phyloP scores from a whole-genome alignment of 441 rosid species.

The Adansonia madagascariensis region DNA sequence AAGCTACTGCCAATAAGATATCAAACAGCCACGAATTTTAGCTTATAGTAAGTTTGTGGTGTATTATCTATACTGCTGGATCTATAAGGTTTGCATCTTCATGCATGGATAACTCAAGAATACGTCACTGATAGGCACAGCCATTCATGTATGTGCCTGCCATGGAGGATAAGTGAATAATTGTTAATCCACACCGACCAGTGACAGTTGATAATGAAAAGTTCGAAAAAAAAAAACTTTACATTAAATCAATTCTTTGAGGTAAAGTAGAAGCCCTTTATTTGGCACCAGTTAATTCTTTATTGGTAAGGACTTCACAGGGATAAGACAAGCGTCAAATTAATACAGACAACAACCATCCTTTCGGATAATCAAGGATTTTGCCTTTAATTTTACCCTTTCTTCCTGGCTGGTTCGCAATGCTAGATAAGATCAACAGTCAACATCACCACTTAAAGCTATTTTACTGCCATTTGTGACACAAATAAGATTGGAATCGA shows the following conservation, averaged over 20 bases:
- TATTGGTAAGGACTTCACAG: background rate
- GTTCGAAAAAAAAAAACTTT: background rate
- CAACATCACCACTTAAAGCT: background rate
- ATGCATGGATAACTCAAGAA: slow-evolving; percentile 8
- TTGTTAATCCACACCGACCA: background rate
- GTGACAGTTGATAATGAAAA: background rate
- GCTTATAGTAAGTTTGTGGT: slow-evolving; percentile 16
- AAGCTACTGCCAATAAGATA: slow-evolving; percentile 8
- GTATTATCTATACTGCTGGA: background rate
- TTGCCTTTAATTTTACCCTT: background rate
- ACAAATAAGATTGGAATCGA: background rate
- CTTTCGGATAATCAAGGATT: slow-evolving; percentile 2
- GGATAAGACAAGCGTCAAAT: slow-evolving; percentile 9
- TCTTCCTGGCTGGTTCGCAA: background rate
- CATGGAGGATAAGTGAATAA: slow-evolving; percentile 18
- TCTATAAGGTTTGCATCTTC: slow-evolving; percentile 22
- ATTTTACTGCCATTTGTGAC: slow-evolving; percentile 11
- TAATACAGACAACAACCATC: background rate
- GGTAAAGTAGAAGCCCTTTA: slow-evolving; percentile 1
- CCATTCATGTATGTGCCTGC: slow-evolving; percentile 3
- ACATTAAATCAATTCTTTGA: background rate
- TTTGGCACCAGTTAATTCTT: background rate
- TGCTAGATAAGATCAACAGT: slow-evolving; percentile 7
- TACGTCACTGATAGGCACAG: slow-evolving; percentile 5
- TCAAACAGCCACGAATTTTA: background rate